These are phyloP conservation scores for Alectoria sarmentosa DNA, from an alignment of 495 filamentous ascomycete genomes.

Conservation along the genomic window DNA sequence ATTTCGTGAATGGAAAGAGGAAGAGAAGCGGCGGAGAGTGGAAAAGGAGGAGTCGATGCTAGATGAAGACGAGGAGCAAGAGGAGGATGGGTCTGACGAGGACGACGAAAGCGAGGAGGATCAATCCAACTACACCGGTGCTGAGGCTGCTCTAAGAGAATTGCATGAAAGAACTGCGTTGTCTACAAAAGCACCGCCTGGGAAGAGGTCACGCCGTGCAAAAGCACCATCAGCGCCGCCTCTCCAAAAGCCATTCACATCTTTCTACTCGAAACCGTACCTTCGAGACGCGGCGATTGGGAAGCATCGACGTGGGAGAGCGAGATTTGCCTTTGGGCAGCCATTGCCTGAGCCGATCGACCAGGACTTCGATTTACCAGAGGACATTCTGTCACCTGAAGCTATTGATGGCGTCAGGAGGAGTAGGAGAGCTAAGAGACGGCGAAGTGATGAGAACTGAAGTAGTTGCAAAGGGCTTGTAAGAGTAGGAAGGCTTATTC, in stretches of 20 bases:
- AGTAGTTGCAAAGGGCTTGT: neutral
- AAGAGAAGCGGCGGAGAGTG: conserved; percentile 73
- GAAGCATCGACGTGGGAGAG: conserved; percentile 50
- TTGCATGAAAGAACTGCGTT: conserved; percentile 62
- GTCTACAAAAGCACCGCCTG: conserved; percentile 26
- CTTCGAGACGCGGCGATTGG: conserved; percentile 68
- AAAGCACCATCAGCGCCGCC: conserved; percentile 18
- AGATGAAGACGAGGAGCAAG: conserved; percentile 29
- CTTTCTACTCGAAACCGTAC: conserved; percentile 74
- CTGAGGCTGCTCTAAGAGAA: conserved; percentile 68
- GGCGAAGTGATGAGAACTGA: conserved; percentile 31
- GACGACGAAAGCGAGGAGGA: conserved; percentile 40
- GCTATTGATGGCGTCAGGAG: conserved; percentile 57
- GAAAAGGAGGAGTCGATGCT: conserved; percentile 54
- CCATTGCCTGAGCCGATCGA: conserved; percentile 66
- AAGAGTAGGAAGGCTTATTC: neutral
- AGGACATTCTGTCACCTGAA: conserved; percentile 61
- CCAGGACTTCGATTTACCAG: conserved; percentile 66
- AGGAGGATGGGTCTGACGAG: conserved; percentile 38
- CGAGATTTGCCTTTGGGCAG: conserved; percentile 64
- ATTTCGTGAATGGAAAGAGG: conserved; percentile 78
- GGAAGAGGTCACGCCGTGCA: conserved; percentile 13
- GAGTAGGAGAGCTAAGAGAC: conserved; percentile 44
- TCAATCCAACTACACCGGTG: conserved; percentile 57
- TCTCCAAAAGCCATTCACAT: conserved; percentile 61